These are phyloP conservation scores for Zopfia rhizophila DNA, from an alignment of 2,329 filamentous ascomycete genomes.

Conservation along the genomic window DNA sequence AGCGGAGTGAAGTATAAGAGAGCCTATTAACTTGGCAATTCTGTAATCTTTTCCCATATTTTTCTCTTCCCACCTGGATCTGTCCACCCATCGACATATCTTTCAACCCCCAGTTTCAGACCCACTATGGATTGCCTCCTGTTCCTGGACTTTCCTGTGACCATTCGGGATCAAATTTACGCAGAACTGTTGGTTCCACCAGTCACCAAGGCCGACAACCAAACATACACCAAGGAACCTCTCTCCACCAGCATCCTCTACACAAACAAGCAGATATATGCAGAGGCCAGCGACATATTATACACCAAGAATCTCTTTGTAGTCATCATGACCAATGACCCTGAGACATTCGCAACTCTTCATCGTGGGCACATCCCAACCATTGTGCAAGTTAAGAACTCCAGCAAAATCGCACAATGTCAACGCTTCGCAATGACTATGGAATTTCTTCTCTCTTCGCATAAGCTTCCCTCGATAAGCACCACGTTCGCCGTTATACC, in stretches of 20 bases:
- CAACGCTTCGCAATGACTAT: slow-evolving; percentile 17
- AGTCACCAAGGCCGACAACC: slow-evolving; percentile 1
- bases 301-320: slow-evolving; percentile 23
- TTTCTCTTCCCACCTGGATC: too few relatives aligned
- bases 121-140: too few relatives aligned
- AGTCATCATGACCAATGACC: slow-evolving; percentile 6
- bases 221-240: neutral
- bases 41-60: too few relatives aligned
- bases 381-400: slow-evolving; percentile 3
- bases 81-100: too few relatives aligned
- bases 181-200: slow-evolving; percentile 16
- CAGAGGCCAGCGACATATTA: slow-evolving; percentile 20
- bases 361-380: neutral
- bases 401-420: slow-evolving; percentile 3
- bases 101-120: too few relatives aligned
- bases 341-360: neutral
- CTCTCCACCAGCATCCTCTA: slow-evolving; percentile 17
- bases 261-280: slow-evolving; percentile 22
- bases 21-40: too few relatives aligned
- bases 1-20: too few relatives aligned
- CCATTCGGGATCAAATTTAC: slow-evolving; percentile 23
- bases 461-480: too few relatives aligned
- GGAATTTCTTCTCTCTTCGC: slow-evolving; percentile 3
- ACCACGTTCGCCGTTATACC: slow-evolving; percentile 7
- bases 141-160: slow-evolving; percentile 18